Percentiles rank a stretch among this genome's conserved stretches.
phyloP scores from a whole-genome alignment of 2,329 filamentous ascomycete genomes.

The Fusarium bactridioides region DNA sequence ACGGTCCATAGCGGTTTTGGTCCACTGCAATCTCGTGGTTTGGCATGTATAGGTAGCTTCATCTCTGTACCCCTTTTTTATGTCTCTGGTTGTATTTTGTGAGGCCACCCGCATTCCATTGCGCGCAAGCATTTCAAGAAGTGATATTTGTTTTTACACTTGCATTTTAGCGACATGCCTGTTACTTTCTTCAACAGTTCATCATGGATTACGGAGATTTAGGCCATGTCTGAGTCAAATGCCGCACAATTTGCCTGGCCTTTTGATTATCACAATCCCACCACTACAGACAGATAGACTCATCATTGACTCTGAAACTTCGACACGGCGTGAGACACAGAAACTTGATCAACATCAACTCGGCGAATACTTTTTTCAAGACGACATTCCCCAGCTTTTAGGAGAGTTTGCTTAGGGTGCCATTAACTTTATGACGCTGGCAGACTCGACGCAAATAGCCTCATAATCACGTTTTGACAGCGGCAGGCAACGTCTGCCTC shows the following conservation, averaged over 20 bases:
- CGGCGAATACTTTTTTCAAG: background rate
- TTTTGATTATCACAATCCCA: constrained; percentile 6
- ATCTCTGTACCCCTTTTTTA: background rate
- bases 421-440: background rate
- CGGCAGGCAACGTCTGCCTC: background rate
- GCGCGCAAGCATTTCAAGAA: background rate
- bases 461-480: constrained; percentile 7
- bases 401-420: background rate
- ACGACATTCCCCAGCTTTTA: background rate
- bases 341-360: background rate
- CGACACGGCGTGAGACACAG: background rate
- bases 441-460: constrained; percentile 7
- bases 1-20: constrained; percentile 12
- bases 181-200: background rate
- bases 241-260: background rate
- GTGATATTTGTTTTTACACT: background rate
- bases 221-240: constrained; percentile 2
- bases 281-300: background rate
- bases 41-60: background rate
- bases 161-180: background rate
- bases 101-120: background rate
- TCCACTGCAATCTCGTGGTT: background rate
- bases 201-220: background rate
- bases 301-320: background rate
- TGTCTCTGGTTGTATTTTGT: background rate